A percentile compares a stretch with the other conserved stretches of the same genome.
Conservation (phyloP, 331 rosid species). For the Rosa hybrid region DNA sequence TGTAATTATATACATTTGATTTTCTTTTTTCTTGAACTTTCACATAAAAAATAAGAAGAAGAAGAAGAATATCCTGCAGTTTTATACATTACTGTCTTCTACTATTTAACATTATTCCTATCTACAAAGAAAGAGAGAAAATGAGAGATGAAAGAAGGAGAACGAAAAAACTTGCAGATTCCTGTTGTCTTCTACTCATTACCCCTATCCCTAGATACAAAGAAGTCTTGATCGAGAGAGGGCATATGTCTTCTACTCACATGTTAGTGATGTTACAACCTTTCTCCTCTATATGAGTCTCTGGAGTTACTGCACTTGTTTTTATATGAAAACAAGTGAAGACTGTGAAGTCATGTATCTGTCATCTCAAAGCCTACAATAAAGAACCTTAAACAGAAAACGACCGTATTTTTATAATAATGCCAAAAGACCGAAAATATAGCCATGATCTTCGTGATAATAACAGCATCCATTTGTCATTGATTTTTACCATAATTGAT, state of each 20-base stretch:
- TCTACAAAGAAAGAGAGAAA: background rate
- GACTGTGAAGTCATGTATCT: conserved; percentile 29
- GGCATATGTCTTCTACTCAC: background rate
- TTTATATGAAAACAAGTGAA: conserved; percentile 29
- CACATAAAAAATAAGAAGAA: background rate
- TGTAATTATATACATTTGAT: background rate
- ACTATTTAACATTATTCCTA: background rate
- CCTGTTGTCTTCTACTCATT: background rate
- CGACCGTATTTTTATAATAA: background rate
- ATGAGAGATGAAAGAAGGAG: background rate
- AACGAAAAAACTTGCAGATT: background rate
- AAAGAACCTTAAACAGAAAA: background rate
- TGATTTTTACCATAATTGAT: background rate
- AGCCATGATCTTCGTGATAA: background rate
- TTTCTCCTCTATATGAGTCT: background rate
- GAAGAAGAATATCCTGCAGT: background rate
- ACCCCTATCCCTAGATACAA: background rate
- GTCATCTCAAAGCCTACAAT: conserved; percentile 27
- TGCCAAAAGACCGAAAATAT: background rate
- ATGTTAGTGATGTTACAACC: conserved; percentile 8
- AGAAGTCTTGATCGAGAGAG: conserved; percentile 9
- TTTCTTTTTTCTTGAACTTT: background rate
- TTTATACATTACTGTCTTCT: background rate
- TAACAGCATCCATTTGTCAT: background rate
- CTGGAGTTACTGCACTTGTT: conserved; percentile 23